Evolutionary conservation across 2,329 filamentous ascomycete species (phyloP).

Genomic region (Aspergillus awamori): DNA sequence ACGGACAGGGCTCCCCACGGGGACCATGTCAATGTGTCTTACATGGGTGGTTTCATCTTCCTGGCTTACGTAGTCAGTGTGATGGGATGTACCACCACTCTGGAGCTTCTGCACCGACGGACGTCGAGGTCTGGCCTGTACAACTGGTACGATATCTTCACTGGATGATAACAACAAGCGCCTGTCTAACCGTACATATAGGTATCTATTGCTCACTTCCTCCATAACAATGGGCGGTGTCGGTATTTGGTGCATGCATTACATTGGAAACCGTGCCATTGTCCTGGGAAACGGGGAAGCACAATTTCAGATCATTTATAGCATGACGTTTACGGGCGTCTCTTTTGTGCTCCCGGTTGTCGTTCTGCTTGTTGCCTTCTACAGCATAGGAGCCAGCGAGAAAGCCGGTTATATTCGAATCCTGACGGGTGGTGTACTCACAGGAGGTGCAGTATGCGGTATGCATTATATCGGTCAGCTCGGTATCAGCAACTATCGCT

Average conservation of each 20-base stretch:
- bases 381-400: slow-evolving; percentile 65
- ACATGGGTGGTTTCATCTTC: slow-evolving; percentile 65
- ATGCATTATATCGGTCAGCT: slow-evolving; percentile 91
- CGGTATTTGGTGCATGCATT: slow-evolving; percentile 79
- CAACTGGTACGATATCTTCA: slow-evolving; percentile 61
- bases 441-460: slow-evolving; percentile 74
- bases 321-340: slow-evolving; percentile 68
- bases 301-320: slow-evolving; percentile 74
- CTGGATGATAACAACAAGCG: not conserved
- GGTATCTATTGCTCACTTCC: slow-evolving; percentile 65
- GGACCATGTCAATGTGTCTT: slow-evolving; percentile 23
- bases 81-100: slow-evolving; percentile 73
- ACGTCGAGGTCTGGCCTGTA: slow-evolving; percentile 69
- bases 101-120: slow-evolving; percentile 78
- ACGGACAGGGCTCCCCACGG: slow-evolving; percentile 14
- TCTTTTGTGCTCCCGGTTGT: slow-evolving; percentile 80
- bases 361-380: slow-evolving; percentile 73
- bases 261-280: slow-evolving; percentile 80
- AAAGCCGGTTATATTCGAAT: slow-evolving; percentile 62
- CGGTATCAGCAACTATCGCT: slow-evolving; percentile 75
- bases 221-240: slow-evolving; percentile 74
- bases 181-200: slow-evolving; percentile 32
- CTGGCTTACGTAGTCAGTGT: slow-evolving; percentile 72
- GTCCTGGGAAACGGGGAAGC: slow-evolving; percentile 65
- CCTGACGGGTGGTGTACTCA: slow-evolving; percentile 65